Evolutionary conservation across 129 eudicot genomes (phyloP).

Genomic region (Apium graveolens): DNA sequence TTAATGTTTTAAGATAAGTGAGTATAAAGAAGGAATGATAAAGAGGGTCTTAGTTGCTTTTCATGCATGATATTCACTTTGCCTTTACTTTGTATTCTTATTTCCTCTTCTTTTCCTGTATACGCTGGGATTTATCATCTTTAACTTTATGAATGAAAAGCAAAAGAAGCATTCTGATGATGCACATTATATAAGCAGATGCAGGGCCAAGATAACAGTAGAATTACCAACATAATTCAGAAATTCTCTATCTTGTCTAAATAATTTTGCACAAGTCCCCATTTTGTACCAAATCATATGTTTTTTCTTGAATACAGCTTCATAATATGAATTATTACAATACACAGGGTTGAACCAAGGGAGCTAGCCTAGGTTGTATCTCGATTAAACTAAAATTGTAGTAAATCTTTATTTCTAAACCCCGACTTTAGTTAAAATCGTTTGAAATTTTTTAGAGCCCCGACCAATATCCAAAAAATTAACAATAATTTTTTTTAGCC

Average conservation of each 20-base stretch:
- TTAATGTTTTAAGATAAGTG: neutral
- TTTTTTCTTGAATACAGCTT: neutral
- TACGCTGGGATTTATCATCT: conserved; percentile 49
- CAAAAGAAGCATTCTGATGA: conserved; percentile 39
- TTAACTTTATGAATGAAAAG: conserved; percentile 54
- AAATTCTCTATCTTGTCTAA: neutral
- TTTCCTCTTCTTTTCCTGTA: conserved; percentile 16
- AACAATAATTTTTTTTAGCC: no score
- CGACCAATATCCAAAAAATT: no score
- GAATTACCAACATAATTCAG: conserved; percentile 6
- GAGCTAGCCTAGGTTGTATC: no score
- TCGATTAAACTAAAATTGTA: no score
- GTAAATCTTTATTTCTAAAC: no score
- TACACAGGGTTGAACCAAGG: neutral
- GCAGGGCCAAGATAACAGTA: conserved; percentile 28
- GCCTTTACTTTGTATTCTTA: conserved; percentile 9
- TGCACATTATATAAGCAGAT: conserved; percentile 34
- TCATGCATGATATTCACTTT: conserved; percentile 22
- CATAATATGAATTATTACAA: neutral
- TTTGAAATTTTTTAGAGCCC: no score
- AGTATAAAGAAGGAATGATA: conserved; percentile 7
- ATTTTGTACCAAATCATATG: neutral
- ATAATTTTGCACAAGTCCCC: conserved; percentile 4
- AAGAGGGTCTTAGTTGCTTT: conserved; percentile 18
- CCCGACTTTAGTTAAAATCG: no score